Evolutionary conservation across 139 green algal genomes (phyloP), one percentile per base, ranked within the genome.

Genomic region (Picochlorum sp.): DNA sequence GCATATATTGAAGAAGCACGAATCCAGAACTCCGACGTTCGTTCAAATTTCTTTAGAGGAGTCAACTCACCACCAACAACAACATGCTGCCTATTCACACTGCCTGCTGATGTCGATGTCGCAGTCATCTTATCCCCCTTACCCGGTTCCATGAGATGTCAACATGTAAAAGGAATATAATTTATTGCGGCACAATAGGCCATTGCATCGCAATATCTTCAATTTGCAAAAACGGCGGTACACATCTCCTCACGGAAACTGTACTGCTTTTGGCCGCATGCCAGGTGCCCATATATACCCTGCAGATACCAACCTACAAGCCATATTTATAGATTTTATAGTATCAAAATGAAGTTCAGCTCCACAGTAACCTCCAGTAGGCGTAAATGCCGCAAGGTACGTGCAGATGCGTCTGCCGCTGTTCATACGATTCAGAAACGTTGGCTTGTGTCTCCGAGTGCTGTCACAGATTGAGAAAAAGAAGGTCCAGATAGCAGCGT

Each of bases 341-440:
- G 31, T 37, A 59, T 7, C n/a, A 65, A 57, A 24, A 91, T 92
- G 82, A 96, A 96, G 79, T 90, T 79, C 69, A 78, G 59, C 53
- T 45, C 55, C 28, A 63, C 50, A 29, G 92, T 98, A 10, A 85
- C 59, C 57, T 88, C 73, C 40, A 89, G 73, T 13, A 72, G 92
- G 72, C 69, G 92, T 55, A 98, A 98, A 82, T 88, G 79, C 81
- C 84, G 92, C 30, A 98, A 98, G 90, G 88, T 92, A 25, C 13
- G 57, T 35, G 22, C 20, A 29, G n/a, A 33, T n/a, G n/a, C n/a
- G n/a, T n/a, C n/a, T n/a, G n/a, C n/a, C n/a, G n/a, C n/a, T n/a
- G n/a, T n/a, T n/a, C n/a, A n/a, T n/a, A n/a, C n/a, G n/a, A n/a
- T n/a, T n/a, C n/a, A n/a, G 28, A 30, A 7, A n/a, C 7, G 39